Evolutionary conservation across 495 filamentous ascomycete species (phyloP), one percentile per base, ranked within the genome.

Genomic region (Podospora australis): DNA sequence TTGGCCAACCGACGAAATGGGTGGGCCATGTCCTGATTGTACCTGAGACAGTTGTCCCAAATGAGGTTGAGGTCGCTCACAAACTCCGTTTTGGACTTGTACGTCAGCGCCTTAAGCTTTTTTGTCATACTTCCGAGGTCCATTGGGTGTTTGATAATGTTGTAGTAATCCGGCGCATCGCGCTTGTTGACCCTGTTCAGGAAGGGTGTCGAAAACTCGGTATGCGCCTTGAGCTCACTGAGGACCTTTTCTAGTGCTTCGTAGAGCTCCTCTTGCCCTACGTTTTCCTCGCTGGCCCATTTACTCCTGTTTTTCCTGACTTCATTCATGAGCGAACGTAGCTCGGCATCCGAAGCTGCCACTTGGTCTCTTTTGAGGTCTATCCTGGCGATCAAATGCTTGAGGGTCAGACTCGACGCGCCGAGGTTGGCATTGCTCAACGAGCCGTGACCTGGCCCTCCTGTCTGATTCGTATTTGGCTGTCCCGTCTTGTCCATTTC

Each of bases 51-150:
- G 59, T 99, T 99, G 24, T 83, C 74, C 92, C 92, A 99, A 35
- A 99, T 99, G 16, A 96, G 74, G 57, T 91, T 89, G 19, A 97
- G 71, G 52, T 98, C 92, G 42, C 83, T 80, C 25, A 96, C 88
- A 54, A 98, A 98, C 10, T 98, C 92, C 45, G 85, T 74, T 72
- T 98, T 98, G 39, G 89, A 95, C 64, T 87, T 91, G 73, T 95
- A 98, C 17, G 77, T 76, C 10, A 92, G 65, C 2, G 77, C 72
- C 63, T 95, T 96, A 25, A 99, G 80, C 70, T 96, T 97, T 72
- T 99, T 99, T 28, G 92, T 91, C 87, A 99, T 96, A 26, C 82
- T 84, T 30, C 94, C 92, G 35, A 99, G 80, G 64, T 99, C 92
- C 92, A 99, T 99, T 0, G 92, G 94, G 23, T 90, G 82, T 69